A percentile compares a stretch with the other conserved stretches of the same genome.
phyloP scores from a whole-genome alignment of 2,329 filamentous ascomycete genomes.

The Huntiella omanensis region DNA sequence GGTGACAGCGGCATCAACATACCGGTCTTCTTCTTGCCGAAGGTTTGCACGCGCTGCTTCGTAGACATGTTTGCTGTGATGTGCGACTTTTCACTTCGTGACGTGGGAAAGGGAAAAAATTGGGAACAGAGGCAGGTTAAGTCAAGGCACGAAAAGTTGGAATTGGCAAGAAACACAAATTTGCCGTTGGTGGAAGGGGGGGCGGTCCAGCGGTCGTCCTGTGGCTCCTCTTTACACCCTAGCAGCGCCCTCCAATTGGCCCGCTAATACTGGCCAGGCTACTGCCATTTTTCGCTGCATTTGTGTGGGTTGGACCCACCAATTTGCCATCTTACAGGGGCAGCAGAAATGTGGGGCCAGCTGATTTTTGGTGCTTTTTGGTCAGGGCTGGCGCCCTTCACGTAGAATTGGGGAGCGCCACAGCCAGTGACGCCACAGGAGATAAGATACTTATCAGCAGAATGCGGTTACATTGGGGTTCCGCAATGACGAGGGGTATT shows the following conservation, averaged over 20 bases:
- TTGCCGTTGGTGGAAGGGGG: conserved; percentile 4
- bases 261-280: conserved; percentile 3
- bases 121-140: conserved; percentile 11
- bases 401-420: conserved; percentile 2
- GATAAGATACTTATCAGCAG: not conserved
- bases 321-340: conserved; percentile 2
- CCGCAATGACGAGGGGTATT: conserved; percentile 7
- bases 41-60: conserved; percentile 80
- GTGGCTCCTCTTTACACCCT: conserved; percentile 10
- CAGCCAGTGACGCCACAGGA: conserved; percentile 4
- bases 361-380: conserved; percentile 1
- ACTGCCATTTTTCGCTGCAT: conserved; percentile 10
- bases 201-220: not conserved
- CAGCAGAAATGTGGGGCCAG: conserved; percentile 3
- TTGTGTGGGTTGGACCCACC: conserved; percentile 11
- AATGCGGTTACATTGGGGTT: conserved; percentile 7
- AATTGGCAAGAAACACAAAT: conserved; percentile 11
- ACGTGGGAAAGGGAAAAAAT: conserved; percentile 12
- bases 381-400: conserved; percentile 10
- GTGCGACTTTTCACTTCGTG: conserved; percentile 14
- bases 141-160: conserved; percentile 12
- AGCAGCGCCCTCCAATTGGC: conserved; percentile 8
- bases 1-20: conserved; percentile 5
- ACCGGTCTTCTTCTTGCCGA: conserved; percentile 92
- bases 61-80: conserved; percentile 48